phyloP scores from a whole-genome alignment of 202 grass and related monocot genomes.

The Musa balbisiana region DNA sequence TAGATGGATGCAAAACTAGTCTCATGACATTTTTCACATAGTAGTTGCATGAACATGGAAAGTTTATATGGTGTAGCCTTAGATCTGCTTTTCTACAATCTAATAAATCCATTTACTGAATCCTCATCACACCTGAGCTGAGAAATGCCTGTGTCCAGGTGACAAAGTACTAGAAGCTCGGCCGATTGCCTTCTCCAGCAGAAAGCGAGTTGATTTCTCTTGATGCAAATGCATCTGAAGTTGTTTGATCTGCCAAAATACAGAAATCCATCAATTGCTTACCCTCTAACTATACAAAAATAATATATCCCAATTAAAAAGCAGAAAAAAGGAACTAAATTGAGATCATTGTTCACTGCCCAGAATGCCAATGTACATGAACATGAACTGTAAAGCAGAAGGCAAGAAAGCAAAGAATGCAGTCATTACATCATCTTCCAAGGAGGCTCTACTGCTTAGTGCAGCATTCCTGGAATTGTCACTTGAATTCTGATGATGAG shows the following conservation, averaged over 20 bases:
- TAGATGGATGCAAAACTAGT: no score
- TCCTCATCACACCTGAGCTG: slow-evolving; percentile 42
- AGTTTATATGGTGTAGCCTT: no score
- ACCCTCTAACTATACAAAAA: not conserved
- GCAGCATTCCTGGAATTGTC: not conserved
- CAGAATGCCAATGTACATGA: no score
- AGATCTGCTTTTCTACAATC: no score
- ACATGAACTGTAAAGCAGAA: no score
- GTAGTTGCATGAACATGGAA: no score
- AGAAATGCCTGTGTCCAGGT: slow-evolving; percentile 74
- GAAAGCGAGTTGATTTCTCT: slow-evolving; percentile 66
- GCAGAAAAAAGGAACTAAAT: not conserved
- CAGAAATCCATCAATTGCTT: not conserved
- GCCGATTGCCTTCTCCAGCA: slow-evolving; percentile 84
- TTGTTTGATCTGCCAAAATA: slow-evolving; percentile 53
- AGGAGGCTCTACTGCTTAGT: slow-evolving; percentile 7
- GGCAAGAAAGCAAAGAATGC: no score
- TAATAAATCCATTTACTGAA: no score
- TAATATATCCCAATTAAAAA: not conserved
- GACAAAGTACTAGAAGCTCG: slow-evolving; percentile 79
- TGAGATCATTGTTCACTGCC: not conserved
- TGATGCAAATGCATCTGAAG: slow-evolving; percentile 83
- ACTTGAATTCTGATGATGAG: not conserved
- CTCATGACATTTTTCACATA: no score
- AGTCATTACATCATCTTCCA: slow-evolving; percentile 15